Evolutionary conservation across 768 basidiomycete species (phyloP), one percentile per base, ranked within the genome.

Genomic region (Chalciporus pseudorubinellus): DNA sequence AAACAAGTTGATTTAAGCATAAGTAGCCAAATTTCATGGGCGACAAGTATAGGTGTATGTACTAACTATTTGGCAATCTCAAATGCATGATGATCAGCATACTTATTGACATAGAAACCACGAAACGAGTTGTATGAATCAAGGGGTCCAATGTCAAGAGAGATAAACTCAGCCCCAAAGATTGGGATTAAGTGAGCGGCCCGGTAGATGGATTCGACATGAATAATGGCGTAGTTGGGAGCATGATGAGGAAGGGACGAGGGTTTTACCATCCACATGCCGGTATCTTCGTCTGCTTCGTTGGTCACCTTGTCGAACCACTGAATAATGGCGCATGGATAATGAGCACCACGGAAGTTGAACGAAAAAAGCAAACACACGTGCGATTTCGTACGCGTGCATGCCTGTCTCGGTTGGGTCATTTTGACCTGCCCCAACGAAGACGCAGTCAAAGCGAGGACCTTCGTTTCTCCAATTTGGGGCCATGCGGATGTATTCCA

Each of bases 251-350:
- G 28, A 28, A 46, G 28, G 24, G 24, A 39, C 1, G 10, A 28
- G 4, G 62, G 68, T 8, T 26, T 13, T 0, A 68, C 59, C 0
- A 65, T 50, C 67, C 70, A 72, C 65, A 71, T 66, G 1, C 67
- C 61, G 0, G 57, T 72, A 24, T 28, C 41, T 2, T 50, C 19
- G 26, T 69, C 61, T 1, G 70, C 62, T 0, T 36, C 45, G 5
- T 67, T 39, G 1, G 24, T 49, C 3, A 55, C 44, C 8, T 57
- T 50, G 20, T 59, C 41, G 19, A 65, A 66, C 60, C 65, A 70
- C 3, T 28, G 12, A 1, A 66, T 41, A 0, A 59, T 47, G 1
- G 64, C 68, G 51, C 64, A 68, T 4, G 57, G 50, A 20, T 60
- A 24, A 4, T 24, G 24, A 24, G 7, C 24, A 24, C 64, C 11